Percentiles rank a stretch among this genome's conserved stretches.
Conservation (phyloP, 2,329 filamentous ascomycete genomes). For the Teratosphaeriaceae sp. region DNA sequence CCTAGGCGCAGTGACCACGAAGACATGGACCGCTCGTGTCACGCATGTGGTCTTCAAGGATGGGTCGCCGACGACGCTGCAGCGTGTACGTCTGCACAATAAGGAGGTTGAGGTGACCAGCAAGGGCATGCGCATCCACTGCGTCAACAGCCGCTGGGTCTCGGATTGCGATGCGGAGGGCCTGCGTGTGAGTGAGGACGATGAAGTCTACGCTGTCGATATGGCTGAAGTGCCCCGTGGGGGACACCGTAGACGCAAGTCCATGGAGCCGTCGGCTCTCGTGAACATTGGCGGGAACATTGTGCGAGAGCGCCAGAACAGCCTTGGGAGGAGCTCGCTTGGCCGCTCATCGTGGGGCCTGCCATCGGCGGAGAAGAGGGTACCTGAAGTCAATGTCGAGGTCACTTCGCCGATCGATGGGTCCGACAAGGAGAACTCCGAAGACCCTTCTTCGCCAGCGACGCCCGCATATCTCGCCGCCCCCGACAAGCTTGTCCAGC, state of each 20-base stretch:
- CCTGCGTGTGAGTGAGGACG: constrained; percentile 23
- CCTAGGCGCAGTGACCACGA: constrained; percentile 30
- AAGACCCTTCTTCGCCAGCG: constrained; percentile 20
- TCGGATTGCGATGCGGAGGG: constrained; percentile 29
- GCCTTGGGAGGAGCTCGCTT: constrained; percentile 21
- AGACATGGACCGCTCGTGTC: constrained; percentile 29
- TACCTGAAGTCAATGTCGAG: neutral
- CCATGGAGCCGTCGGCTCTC: constrained; percentile 30
- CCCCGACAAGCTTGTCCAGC: constrained; percentile 25
- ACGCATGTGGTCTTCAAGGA: constrained; percentile 35
- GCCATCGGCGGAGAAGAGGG: constrained; percentile 14
- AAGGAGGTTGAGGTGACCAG: constrained; percentile 20
- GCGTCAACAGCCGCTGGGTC: constrained; percentile 34
- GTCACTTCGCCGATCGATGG: constrained; percentile 10
- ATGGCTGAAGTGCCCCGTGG: constrained; percentile 25
- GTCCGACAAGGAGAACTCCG: constrained; percentile 21
- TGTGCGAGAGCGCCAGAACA: constrained; percentile 25
- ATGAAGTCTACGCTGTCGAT: constrained; percentile 29
- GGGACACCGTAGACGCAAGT: constrained; percentile 29
- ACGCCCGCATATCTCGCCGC: constrained; percentile 27
- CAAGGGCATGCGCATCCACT: constrained; percentile 23
- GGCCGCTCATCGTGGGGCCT: constrained; percentile 18
- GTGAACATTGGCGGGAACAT: constrained; percentile 27
- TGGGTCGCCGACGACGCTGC: constrained; percentile 29
- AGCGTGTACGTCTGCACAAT: constrained; percentile 27